These are phyloP conservation scores for Pichia heedii DNA, from an alignment of 805 yeast species.

Conservation along the genomic window DNA sequence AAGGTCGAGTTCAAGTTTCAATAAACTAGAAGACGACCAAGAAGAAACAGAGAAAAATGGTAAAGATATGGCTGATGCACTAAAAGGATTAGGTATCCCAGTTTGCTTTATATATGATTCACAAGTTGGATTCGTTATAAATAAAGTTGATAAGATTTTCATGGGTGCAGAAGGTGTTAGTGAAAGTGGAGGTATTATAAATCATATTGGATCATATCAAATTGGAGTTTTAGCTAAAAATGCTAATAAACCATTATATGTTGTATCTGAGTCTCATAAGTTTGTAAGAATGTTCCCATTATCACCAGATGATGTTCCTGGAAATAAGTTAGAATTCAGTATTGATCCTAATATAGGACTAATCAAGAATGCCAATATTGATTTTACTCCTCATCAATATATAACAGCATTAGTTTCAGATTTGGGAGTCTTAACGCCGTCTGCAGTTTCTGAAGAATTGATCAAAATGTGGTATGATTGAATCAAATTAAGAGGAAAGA, in stretches of 20 bases:
- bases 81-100: slow-evolving; percentile 71
- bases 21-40: slow-evolving; percentile 49
- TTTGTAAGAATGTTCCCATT: slow-evolving; percentile 94
- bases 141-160: slow-evolving; percentile 83
- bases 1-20: slow-evolving; percentile 45
- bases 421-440: slow-evolving; percentile 91
- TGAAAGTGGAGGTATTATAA: slow-evolving; percentile 96
- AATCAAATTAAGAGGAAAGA: slow-evolving; percentile 1
- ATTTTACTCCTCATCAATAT: slow-evolving; percentile 92
- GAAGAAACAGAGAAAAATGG: slow-evolving; percentile 37
- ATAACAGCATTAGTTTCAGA: slow-evolving; percentile 95
- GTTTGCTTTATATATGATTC: slow-evolving; percentile 83
- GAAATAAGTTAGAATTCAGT: slow-evolving; percentile 34
- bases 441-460: slow-evolving; percentile 97
- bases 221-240: slow-evolving; percentile 87
- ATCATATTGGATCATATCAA: slow-evolving; percentile 90
- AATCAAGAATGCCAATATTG: slow-evolving; percentile 52
- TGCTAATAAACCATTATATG: slow-evolving; percentile 88
- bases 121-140: slow-evolving; percentile 88
- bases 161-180: slow-evolving; percentile 99
- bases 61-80: slow-evolving; percentile 56
- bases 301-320: slow-evolving; percentile 83
- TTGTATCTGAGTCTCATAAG: slow-evolving; percentile 90
- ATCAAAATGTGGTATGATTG: slow-evolving; percentile 97
- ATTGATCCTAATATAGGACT: slow-evolving; percentile 24